phyloP scores from a whole-genome alignment of 2,329 filamentous ascomycete genomes.

The Trichoderma citrinoviride region DNA sequence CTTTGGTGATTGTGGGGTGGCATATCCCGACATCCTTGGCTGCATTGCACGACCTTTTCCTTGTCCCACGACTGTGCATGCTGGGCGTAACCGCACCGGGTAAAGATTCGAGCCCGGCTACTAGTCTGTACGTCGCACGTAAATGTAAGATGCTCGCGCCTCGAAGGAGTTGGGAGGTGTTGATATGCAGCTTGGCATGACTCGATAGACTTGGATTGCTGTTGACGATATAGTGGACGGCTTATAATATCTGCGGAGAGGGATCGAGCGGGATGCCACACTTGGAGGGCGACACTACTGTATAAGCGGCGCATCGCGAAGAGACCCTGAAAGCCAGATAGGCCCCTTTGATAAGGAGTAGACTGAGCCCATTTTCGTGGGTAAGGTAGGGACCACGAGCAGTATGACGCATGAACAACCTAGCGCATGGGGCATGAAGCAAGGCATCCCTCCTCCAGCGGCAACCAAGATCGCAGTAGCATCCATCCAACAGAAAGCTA shows the following conservation, averaged over 20 bases:
- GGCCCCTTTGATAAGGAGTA: neutral
- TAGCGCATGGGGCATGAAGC: neutral
- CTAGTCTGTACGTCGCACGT: no score
- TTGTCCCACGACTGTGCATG: neutral
- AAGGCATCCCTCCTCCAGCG: neutral
- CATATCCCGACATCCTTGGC: constrained; percentile 17
- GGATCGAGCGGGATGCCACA: neutral
- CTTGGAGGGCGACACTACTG: neutral
- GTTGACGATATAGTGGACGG: neutral
- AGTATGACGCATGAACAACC: neutral
- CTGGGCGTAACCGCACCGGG: neutral
- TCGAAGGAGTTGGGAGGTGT: neutral
- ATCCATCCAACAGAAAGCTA: neutral
- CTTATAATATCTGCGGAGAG: neutral
- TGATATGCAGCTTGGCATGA: neutral
- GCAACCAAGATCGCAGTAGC: neutral
- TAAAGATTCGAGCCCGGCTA: neutral
- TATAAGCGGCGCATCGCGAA: neutral
- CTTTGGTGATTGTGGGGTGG: constrained; percentile 17
- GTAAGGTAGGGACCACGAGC: neutral
- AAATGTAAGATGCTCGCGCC: neutral
- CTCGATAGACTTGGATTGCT: neutral
- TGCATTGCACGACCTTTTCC: constrained; percentile 4
- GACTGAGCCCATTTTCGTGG: neutral
- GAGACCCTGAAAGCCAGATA: neutral